These are phyloP conservation scores for Drosera spatulata DNA, from an alignment of 179 eudicot species.

Conservation along the genomic window DNA sequence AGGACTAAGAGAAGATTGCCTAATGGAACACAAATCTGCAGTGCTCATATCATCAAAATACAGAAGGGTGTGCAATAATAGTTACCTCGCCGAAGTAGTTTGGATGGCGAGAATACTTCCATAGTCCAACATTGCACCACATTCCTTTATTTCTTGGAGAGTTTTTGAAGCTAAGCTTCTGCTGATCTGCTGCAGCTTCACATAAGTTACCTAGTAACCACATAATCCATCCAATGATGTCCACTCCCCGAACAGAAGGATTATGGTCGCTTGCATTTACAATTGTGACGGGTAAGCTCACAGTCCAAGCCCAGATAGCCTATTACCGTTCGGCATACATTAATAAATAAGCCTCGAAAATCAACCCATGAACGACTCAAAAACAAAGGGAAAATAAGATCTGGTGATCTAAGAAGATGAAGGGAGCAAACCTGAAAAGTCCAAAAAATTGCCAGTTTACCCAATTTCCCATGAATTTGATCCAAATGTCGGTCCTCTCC, in stretches of 20 bases:
- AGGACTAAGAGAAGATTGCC: too few relatives aligned
- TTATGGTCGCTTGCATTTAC: conserved; percentile 74
- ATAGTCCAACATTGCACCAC: conserved; percentile 84
- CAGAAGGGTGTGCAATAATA: neutral
- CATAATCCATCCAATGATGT: conserved; percentile 87
- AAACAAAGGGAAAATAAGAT: too few relatives aligned
- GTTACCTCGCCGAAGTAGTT: conserved; percentile 95
- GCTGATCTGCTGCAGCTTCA: conserved; percentile 92
- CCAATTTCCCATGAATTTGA: conserved; percentile 78
- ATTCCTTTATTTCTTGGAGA: conserved; percentile 71
- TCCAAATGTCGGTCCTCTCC: conserved; percentile 93
- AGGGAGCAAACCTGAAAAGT: conserved; percentile 53
- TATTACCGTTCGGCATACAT: conserved; percentile 14
- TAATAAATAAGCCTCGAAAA: too few relatives aligned
- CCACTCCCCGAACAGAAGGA: conserved; percentile 56
- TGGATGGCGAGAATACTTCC: conserved; percentile 94
- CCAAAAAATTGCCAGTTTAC: conserved; percentile 87
- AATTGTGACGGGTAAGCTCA: conserved; percentile 42
- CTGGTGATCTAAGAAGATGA: neutral
- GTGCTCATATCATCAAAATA: too few relatives aligned
- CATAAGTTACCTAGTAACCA: conserved; percentile 58
- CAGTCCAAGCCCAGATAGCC: conserved; percentile 39
- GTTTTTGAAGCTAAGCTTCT: conserved; percentile 69
- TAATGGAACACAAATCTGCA: too few relatives aligned
- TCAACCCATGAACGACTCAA: too few relatives aligned